Evolutionary conservation across 305 asterid genomes (phyloP), one percentile per base, ranked within the genome.

Genomic region (Fraxinus floribunda): DNA sequence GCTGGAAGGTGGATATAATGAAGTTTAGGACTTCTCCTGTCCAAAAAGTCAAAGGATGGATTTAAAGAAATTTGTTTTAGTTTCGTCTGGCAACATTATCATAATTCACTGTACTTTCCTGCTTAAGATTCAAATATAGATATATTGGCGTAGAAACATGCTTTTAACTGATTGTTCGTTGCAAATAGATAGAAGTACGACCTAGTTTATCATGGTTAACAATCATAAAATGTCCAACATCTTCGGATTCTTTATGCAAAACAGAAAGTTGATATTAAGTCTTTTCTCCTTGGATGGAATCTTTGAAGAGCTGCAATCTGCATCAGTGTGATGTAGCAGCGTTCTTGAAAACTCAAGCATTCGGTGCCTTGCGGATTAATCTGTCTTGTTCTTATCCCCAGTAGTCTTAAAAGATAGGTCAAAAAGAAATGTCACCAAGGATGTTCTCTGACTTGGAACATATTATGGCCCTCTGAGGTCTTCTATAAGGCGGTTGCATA

Each of bases 301-400:
- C 75, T 30, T 68, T 68, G 75, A 68, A 26, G 2, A 15, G 75
- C 38, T 68, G 39, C 41, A 79, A 79, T 41, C 26, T 41, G 13
- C 18, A 66, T 60, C 39, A 64, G 20, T 41, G 15, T 39, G 77
- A 55, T 77, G 57, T 72, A 44, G 68, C 66, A 78, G 72, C 29
- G 20, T 34, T 74, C 18, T 32, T 62, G 52, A 18, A 78, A 3
- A 15, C 75, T 26, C 66, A 57, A 11, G 44, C 35, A 49, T 18
- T 60, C 13, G 55, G 52, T 76, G 39, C 70, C 36, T 73, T 72
- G 29, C 79, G 30, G 57, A 57, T 8, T 72, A 41, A 73, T 36
- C 78, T 74, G 57, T 79, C 74, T 79, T 75, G 73, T 75, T 79
- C 39, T 26, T 81, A 29, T 41, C 73, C 49, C 72, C 76, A 5